Conservation (phyloP, 1,284 basidiomycete genomes). For the Moniliella sp. region DNA sequence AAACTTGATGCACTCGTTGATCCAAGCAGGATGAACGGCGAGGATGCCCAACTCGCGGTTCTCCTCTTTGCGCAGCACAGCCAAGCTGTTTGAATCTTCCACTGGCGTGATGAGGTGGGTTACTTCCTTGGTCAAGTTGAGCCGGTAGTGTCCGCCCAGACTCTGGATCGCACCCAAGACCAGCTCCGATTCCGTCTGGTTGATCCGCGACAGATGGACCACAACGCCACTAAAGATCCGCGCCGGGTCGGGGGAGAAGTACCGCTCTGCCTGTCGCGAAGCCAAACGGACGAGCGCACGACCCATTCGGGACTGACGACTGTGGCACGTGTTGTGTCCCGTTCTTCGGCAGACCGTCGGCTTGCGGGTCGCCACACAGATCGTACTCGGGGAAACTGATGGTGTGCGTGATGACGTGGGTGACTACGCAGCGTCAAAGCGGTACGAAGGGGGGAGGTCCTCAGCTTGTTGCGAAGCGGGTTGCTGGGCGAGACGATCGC, state of each 20-base stretch:
- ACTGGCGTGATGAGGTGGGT: constrained; percentile 71
- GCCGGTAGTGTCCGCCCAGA: constrained; percentile 61
- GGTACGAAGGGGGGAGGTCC: too few species aligned
- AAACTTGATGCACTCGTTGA: too few species aligned
- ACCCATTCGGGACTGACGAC: constrained; percentile 15
- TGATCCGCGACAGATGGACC: constrained; percentile 43
- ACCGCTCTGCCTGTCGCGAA: constrained; percentile 28
- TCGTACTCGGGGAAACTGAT: constrained; percentile 40
- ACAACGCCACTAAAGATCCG: constrained; percentile 58
- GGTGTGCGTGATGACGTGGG: constrained; percentile 40
- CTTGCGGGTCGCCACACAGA: constrained; percentile 8
- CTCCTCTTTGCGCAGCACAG: too few species aligned
- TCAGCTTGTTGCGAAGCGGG: too few species aligned
- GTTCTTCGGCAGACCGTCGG: constrained; percentile 1
- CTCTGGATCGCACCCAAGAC: constrained; percentile 50
- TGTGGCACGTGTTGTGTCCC: constrained; percentile 1
- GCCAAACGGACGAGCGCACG: constrained; percentile 8
- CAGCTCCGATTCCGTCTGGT: constrained; percentile 47
- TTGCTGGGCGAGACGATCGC: too few species aligned
- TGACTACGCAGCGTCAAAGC: too few species aligned
- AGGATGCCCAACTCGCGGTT: too few species aligned
- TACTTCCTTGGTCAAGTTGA: constrained; percentile 54
- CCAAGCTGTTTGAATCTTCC: too few species aligned
- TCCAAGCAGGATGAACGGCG: too few species aligned
- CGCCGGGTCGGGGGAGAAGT: constrained; percentile 52